Base-by-base conservation (phyloP, 345 rosid genomes). In the Dovyalis caffra region DNA sequence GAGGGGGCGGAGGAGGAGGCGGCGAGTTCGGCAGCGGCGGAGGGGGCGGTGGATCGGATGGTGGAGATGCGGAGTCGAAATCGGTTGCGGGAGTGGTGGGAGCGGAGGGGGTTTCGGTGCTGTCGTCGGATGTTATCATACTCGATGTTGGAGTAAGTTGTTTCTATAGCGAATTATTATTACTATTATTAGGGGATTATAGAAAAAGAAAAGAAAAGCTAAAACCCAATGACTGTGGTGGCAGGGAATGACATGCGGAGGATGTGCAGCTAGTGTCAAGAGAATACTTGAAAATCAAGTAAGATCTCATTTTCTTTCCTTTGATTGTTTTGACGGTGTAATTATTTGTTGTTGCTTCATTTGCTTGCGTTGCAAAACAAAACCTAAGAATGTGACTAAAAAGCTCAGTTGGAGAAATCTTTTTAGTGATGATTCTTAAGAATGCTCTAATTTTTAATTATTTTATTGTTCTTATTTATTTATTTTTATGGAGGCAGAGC, bases 221-320 rank as follows among this genome's bases (percentile, higher is more conserved):
- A 23, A 56, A 56, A 56, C 15, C 11, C 60, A 26, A 56, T 25
- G 25, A 4, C 28, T 56, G 60, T 56, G 64, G 5, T 74, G 74
- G 68, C 65, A 93, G 99, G 98, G 99, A 80, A 95, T 95, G 99
- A 84, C 91, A 1, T 95, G 99, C 72, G 99, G 99, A n/a, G 99
- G 98, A 73, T 95, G 99, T 73, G 97, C 96, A 7, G 92, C 98
- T 5, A 95, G 97, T 76, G 99, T 95, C 69, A 95, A 93, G 86
- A 91, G 86, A 79, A 95, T 95, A 65, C 85, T 95, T 32, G 97
- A 95, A 87, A 89, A 84, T 79, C 98, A 93, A 88, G 99, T 93
- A 76, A 85, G 87, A 74, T 43, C 25, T 34, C 57, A 8, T n/a
- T 56, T 75, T 38, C 10, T 68, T 62, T 28, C 14, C 8, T 29